Percentiles rank a stretch among this genome's conserved stretches.
These are phyloP conservation scores for Salix exigua DNA, from an alignment of 345 rosid genomes.

Conservation along the genomic window DNA sequence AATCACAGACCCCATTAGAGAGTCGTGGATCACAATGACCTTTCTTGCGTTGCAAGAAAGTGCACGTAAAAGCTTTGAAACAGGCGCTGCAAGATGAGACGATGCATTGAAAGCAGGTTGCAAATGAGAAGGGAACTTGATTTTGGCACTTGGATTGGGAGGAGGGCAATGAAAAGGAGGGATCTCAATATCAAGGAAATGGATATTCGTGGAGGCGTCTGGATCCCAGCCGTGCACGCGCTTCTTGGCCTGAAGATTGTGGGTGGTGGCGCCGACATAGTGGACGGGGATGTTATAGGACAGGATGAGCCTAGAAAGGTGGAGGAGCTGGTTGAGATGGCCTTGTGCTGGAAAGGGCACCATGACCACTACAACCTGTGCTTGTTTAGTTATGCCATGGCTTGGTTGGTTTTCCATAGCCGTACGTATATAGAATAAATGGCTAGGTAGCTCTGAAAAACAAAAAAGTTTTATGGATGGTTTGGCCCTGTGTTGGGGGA, in stretches of 20 bases:
- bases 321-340: slow-evolving; percentile 55
- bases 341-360: slow-evolving; percentile 61
- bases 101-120: slow-evolving; percentile 34
- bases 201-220: slow-evolving; percentile 3
- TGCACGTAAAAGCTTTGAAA: slow-evolving; percentile 14
- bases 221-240: slow-evolving; percentile 40
- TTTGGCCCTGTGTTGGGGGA: not conserved
- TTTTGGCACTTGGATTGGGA: slow-evolving; percentile 26
- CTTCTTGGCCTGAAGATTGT: slow-evolving; percentile 40
- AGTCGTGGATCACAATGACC: slow-evolving; percentile 36
- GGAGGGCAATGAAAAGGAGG: slow-evolving; percentile 33
- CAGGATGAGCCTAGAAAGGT: slow-evolving; percentile 41
- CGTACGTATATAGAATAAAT: not conserved
- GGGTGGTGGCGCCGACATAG: slow-evolving; percentile 36
- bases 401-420: not conserved
- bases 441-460: not conserved
- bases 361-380: slow-evolving; percentile 33
- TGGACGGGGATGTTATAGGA: slow-evolving; percentile 39
- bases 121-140: slow-evolving; percentile 46
- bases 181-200: slow-evolving; percentile 35
- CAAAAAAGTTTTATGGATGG: not conserved
- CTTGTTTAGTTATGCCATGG: not conserved
- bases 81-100: slow-evolving; percentile 27
- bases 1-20: slow-evolving; percentile 42
- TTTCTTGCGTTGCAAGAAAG: slow-evolving; percentile 28